Base-by-base conservation (phyloP, 2,329 filamentous ascomycete species). In the Phialophora chinensis region DNA sequence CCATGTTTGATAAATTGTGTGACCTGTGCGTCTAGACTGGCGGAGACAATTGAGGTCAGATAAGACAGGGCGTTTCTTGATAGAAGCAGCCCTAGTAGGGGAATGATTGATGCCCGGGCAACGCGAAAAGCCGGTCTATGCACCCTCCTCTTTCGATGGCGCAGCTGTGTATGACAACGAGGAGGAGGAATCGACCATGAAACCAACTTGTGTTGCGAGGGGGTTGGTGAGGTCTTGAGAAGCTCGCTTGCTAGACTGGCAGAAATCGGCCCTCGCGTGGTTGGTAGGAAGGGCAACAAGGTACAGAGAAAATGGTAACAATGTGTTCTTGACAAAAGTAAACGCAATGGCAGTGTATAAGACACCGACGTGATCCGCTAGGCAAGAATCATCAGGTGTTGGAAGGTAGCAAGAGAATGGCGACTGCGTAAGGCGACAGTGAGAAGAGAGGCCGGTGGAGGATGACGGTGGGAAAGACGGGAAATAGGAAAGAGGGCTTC, bases 401-500 rank as follows among this genome's bases (percentile, higher is more conserved):
- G 59, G 23, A 31, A 61, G 47, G n/a, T 17, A 27, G 29, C 27
- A 42, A 53, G 49, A 61, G 44, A 52, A 61, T 8, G 27, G 27
- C 10, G 29, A n/a, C 10, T 42, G 59, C 23, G 59, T 38, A 42
- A 29, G 47, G 59, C 59, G 35, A 53, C 49, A 29, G 29, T 23
- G 58, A 33, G 49, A 47, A 60, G 49, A 52, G 59, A 61, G 49
- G 59, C 59, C 27, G 47, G 59, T 61, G 59, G 59, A 61, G 59
- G 59, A 61, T 61, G 59, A 61, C 59, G 59, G 59, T 61, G 49
- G 59, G 59, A 35, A 61, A 53, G 49, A 53, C 44, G 11, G 59
- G 59, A 52, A 61, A 53, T 20, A 53, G 59, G 59, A 61, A 42
- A 38, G 59, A 61, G 59, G 59, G 59, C 59, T 61, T 60, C 47